Percentiles rank a stretch among this genome's conserved stretches.
Evolutionary conservation across 106 monocot species (phyloP).

Genomic region (Triglochin maritima): DNA sequence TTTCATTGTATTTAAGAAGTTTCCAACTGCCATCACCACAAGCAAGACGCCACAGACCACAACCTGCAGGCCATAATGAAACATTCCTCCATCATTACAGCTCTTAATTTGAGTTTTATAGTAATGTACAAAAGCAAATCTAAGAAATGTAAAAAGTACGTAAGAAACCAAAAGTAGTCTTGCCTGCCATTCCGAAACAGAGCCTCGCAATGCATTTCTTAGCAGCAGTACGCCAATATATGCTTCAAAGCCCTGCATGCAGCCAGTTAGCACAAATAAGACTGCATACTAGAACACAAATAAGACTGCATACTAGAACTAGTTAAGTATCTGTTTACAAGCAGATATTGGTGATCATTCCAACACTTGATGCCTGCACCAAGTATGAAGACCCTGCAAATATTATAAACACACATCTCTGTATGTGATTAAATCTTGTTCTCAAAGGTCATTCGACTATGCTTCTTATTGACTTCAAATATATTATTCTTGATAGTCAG

Average conservation of each 20-base stretch:
- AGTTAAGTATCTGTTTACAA: not conserved
- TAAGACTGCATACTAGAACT: not conserved
- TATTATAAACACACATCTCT: not conserved
- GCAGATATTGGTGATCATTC: not conserved
- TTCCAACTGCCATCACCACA: constrained; percentile 85
- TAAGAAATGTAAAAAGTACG: no score
- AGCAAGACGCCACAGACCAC: constrained; percentile 72
- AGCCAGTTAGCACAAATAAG: not conserved
- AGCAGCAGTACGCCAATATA: constrained; percentile 69
- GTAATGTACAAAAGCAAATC: no score
- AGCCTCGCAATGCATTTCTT: constrained; percentile 44
- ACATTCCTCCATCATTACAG: no score
- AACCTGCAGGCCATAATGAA: constrained; percentile 23
- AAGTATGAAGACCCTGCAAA: not conserved
- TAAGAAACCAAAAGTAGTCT: constrained; percentile 3
- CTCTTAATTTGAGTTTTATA: no score
- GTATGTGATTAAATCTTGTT: no score
- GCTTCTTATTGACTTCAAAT: no score
- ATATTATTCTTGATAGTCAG: no score
- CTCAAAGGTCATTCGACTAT: no score
- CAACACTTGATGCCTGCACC: not conserved
- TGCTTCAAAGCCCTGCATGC: constrained; percentile 70
- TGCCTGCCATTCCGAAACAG: constrained; percentile 82
- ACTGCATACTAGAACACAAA: no score
- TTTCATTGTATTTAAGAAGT: constrained; percentile 79